Conservation (phyloP, 768 basidiomycete genomes). For the Grammothele lineata region DNA sequence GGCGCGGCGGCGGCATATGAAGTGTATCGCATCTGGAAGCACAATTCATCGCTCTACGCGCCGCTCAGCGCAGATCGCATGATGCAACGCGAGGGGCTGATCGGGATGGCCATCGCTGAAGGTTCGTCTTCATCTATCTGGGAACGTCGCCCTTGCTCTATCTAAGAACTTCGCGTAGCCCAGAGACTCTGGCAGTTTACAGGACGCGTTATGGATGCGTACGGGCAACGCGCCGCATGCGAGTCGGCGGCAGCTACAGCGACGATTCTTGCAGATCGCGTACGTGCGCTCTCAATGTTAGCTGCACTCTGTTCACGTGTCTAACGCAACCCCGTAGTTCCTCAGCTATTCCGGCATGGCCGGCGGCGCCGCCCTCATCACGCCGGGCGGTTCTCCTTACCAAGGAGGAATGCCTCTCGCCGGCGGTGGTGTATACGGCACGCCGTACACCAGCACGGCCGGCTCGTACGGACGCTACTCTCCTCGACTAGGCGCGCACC, state of each 20-base stretch:
- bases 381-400: background rate
- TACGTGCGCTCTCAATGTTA: background rate
- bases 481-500: background rate
- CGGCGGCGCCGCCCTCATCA: background rate
- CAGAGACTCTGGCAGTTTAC: slow-evolving; percentile 52
- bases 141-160: background rate
- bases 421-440: background rate
- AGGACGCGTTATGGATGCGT: slow-evolving; percentile 38
- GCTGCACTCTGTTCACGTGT: background rate
- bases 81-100: slow-evolving; percentile 60
- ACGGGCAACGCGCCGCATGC: slow-evolving; percentile 46
- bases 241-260: slow-evolving; percentile 70
- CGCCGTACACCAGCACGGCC: background rate
- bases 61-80: slow-evolving; percentile 55
- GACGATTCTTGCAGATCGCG: slow-evolving; percentile 8
- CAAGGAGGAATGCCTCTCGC: background rate
- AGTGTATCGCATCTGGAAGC: slow-evolving; percentile 64
- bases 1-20: slow-evolving; percentile 79
- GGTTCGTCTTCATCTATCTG: slow-evolving; percentile 37
- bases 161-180: slow-evolving; percentile 33
- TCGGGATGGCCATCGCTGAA: slow-evolving; percentile 69
- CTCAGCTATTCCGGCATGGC: background rate
- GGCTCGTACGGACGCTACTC: background rate
- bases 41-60: slow-evolving; percentile 43
- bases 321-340: background rate